Percentiles rank a stretch among this genome's conserved stretches.
phyloP scores from a whole-genome alignment of 768 basidiomycete species.

The Leccinellum luteum region DNA sequence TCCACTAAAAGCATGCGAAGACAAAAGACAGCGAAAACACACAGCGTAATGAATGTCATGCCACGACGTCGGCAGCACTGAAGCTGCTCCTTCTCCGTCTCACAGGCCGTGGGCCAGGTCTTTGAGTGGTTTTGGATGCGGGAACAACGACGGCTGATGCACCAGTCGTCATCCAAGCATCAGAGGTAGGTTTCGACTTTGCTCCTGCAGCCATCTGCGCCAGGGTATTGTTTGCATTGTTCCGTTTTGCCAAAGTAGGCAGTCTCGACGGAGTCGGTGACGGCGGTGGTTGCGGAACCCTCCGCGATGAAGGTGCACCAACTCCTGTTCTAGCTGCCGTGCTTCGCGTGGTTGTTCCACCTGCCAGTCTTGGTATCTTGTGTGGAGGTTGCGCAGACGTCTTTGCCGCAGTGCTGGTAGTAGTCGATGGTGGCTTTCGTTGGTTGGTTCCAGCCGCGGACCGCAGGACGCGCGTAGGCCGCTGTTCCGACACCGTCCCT shows the following conservation, averaged over 20 bases:
- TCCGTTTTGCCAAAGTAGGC: constrained; percentile 67
- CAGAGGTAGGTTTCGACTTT: constrained; percentile 38
- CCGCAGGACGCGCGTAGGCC: constrained; percentile 71
- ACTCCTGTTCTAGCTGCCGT: constrained; percentile 38
- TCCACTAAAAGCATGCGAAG: not conserved
- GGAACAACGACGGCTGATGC: constrained; percentile 67
- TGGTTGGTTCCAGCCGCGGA: constrained; percentile 59
- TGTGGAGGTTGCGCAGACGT: constrained; percentile 52
- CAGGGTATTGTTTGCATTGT: constrained; percentile 42
- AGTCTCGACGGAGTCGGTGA: constrained; percentile 74
- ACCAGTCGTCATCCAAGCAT: constrained; percentile 79
- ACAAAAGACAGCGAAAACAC: constrained; percentile 14
- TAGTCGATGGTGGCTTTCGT: constrained; percentile 47
- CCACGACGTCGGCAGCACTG: constrained; percentile 82
- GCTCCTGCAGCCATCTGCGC: constrained; percentile 47
- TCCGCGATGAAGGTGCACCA: constrained; percentile 33
- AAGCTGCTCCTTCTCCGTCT: constrained; percentile 83
- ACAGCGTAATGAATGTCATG: constrained; percentile 38
- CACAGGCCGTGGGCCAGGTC: constrained; percentile 71
- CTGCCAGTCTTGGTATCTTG: constrained; percentile 66
- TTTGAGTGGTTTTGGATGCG: constrained; percentile 60
- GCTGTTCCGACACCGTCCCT: constrained; percentile 66
- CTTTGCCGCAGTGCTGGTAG: constrained; percentile 36
- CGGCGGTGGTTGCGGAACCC: constrained; percentile 47
- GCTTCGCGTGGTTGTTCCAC: constrained; percentile 49